phyloP scores from a whole-genome alignment of 2,329 filamentous ascomycete genomes.

The Dothidotthia symphoricarpi region DNA sequence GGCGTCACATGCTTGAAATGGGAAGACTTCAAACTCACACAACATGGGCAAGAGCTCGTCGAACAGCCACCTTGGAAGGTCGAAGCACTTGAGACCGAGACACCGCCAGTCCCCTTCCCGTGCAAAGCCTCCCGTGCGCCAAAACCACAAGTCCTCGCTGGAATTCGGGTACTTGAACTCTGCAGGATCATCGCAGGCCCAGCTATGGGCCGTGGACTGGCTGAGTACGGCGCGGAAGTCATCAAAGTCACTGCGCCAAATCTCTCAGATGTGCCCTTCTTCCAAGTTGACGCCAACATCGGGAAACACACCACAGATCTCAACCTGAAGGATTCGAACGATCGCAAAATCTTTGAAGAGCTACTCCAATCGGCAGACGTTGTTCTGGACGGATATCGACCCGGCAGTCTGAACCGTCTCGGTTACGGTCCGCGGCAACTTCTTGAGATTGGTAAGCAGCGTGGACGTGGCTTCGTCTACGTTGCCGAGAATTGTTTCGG shows the following conservation, averaged over 20 bases:
- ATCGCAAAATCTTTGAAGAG: conserved; percentile 56
- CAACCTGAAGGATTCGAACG: conserved; percentile 58
- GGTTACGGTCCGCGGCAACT: conserved; percentile 62
- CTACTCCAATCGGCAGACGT: conserved; percentile 64
- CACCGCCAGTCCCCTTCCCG: conserved; percentile 51
- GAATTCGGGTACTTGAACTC: conserved; percentile 71
- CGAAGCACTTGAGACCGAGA: conserved; percentile 50
- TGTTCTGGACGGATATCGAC: conserved; percentile 67
- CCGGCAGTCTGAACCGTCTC: conserved; percentile 61
- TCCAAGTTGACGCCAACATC: conserved; percentile 70
- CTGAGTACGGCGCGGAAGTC: conserved; percentile 73
- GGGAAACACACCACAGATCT: conserved; percentile 67
- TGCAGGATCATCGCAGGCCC: conserved; percentile 75
- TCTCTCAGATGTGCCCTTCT: conserved; percentile 69
- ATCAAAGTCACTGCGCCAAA: conserved; percentile 68
- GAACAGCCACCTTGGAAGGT: conserved; percentile 50
- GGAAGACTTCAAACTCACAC: conserved; percentile 41
- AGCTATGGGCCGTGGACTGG: conserved; percentile 67
- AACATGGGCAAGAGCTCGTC: conserved; percentile 44
- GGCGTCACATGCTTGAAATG: conserved; percentile 45
- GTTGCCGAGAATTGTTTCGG: conserved; percentile 73
- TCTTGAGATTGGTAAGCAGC: conserved; percentile 51
- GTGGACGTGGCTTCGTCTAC: conserved; percentile 64
- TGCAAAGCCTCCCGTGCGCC: conserved; percentile 41
- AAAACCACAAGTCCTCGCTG: conserved; percentile 48